A percentile compares a stretch with the other conserved stretches of the same genome.
Evolutionary conservation across 2,329 filamentous ascomycete genomes (phyloP).

Genomic region (Mariannaea sp.): DNA sequence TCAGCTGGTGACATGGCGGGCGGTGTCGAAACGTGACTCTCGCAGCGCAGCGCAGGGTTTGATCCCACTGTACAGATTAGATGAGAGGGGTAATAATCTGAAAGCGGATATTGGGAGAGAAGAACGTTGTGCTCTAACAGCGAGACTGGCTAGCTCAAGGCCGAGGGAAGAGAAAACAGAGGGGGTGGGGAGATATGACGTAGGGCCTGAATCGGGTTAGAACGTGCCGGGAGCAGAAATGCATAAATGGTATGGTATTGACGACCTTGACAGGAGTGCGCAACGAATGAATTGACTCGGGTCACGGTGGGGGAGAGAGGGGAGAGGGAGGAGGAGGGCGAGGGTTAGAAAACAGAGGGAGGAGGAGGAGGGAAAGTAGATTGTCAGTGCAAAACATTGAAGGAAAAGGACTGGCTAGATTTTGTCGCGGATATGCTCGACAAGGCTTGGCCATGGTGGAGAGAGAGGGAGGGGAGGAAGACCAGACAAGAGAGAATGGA

Average conservation of each 20-base stretch:
- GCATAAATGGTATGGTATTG: constrained; percentile 2
- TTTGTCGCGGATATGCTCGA: constrained; percentile 13
- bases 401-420: constrained; percentile 1
- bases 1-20: constrained; percentile 41
- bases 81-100: constrained; percentile 13
- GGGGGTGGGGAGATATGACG: constrained; percentile 8
- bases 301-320: not conserved
- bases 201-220: constrained; percentile 11
- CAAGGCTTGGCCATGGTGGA: constrained; percentile 18
- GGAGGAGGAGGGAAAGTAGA: constrained; percentile 14
- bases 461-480: no score
- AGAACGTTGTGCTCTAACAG: constrained; percentile 12
- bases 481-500: no score
- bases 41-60: no score
- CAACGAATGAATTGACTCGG: not conserved
- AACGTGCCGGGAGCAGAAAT: not conserved
- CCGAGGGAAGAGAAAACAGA: constrained; percentile 1
- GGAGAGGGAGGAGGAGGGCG: no score
- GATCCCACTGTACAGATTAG: constrained; percentile 14
- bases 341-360: not conserved
- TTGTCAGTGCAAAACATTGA: constrained; percentile 16
- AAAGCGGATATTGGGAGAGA: constrained; percentile 11
- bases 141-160: constrained; percentile 5
- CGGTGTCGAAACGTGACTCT: constrained; percentile 17
- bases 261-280: not conserved